Base-by-base conservation (phyloP, 331 rosid species). In the Pyracantha coccinea region DNA sequence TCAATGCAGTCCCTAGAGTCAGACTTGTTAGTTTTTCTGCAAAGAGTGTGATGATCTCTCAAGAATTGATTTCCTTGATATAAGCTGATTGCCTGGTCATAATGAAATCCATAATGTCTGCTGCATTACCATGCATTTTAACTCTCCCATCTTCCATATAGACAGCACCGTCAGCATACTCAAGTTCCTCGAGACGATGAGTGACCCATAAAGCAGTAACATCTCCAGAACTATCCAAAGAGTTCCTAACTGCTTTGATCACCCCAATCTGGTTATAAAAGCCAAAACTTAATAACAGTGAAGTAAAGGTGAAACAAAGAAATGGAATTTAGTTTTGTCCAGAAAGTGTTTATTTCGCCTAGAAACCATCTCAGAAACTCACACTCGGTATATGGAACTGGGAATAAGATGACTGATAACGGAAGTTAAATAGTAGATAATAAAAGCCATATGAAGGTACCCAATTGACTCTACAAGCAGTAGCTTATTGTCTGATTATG, bases 161-260 rank as follows among this genome's bases (percentile, higher is more conserved):
- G 61, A 93, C 81, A 71, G 97, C 97, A 44, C 98, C 98, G 78
- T 93, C 98, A 23, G 98, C 98, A 75, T 86, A 83, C 65, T 82
- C 86, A 16, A 91, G 95, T 81, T 93, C 98, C 88, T 93, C 98
- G 81, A 90, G 83, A 67, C 98, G 96, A 88, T 93, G 98, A 33
- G 96, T 93, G 62, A 93, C 98, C 97, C 98, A 93, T 73, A 93
- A 80, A 66, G 98, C 96, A 27, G 97, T 85, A 76, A 93, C 92
- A n/a, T 87, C 93, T 73, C 79, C 85, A 64, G 93, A 88, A 62
- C 88, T 88, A 65, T 86, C 87, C 82, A 89, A 71, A 54, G 90
- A 79, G 75, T 86, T 86, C 85, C 96, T 80, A 33, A 89, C 97
- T 35, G 96, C 98, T 81, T 80, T 86, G 78, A 93, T 86, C 73